phyloP scores from a whole-genome alignment of 805 yeast genomes.

The Lipomyces mesembrius region DNA sequence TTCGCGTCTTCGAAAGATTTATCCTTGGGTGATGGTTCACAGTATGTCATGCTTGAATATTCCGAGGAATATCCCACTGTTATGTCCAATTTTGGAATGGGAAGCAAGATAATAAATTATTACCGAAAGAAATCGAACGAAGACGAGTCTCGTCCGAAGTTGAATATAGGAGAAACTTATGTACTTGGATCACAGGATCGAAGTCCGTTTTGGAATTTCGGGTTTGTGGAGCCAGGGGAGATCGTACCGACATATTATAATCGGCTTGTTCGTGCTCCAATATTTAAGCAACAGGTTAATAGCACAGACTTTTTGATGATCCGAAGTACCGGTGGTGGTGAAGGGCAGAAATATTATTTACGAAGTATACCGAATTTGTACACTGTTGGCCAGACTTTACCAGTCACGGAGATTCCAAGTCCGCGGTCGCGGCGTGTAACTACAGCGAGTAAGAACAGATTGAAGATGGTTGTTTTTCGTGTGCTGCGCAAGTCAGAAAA shows the following conservation, averaged over 20 bases:
- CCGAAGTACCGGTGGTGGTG: constrained; percentile 72
- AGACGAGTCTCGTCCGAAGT: constrained; percentile 84
- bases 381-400: constrained; percentile 89
- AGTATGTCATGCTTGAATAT: constrained; percentile 80
- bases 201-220: constrained; percentile 98
- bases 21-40: constrained; percentile 81
- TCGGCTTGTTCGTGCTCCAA: constrained; percentile 89
- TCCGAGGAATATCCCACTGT: constrained; percentile 86
- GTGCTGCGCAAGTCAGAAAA: constrained; percentile 76
- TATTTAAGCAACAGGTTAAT: constrained; percentile 80
- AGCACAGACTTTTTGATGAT: constrained; percentile 81
- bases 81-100: constrained; percentile 92
- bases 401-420: constrained; percentile 94
- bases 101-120: constrained; percentile 88
- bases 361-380: constrained; percentile 73
- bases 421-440: constrained; percentile 97
- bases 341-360: constrained; percentile 68
- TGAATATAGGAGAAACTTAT: constrained; percentile 90
- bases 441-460: constrained; percentile 84
- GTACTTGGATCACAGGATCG: constrained; percentile 95
- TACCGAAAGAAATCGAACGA: constrained; percentile 82
- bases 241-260: constrained; percentile 93
- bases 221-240: constrained; percentile 92
- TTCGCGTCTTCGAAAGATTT: constrained; percentile 74
- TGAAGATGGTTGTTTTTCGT: constrained; percentile 91